Conservation (phyloP, 164 flowering plant species). For the Cinnamomum micranthum region DNA sequence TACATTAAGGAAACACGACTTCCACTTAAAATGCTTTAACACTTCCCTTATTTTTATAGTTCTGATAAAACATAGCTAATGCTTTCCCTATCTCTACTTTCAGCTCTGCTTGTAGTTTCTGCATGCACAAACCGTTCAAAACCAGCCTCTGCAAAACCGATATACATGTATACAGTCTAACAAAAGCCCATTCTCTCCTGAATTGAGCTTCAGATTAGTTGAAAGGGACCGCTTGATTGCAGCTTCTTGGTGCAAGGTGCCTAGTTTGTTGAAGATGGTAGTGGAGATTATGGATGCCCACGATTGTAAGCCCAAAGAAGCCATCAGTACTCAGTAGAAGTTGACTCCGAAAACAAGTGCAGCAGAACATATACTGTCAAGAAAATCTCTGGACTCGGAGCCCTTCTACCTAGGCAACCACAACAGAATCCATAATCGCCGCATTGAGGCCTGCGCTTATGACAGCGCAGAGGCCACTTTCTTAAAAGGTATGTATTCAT, state of each 20-base stretch:
- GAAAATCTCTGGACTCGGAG: conserved; percentile 17
- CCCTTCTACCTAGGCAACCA: conserved; percentile 12
- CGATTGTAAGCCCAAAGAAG: conserved; percentile 18
- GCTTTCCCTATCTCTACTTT: too few species aligned
- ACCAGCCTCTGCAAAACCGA: too few species aligned
- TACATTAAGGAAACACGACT: background rate
- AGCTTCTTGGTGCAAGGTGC: conserved; percentile 8
- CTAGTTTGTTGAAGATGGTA: conserved; percentile 19
- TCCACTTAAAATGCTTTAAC: background rate
- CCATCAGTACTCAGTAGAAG: conserved; percentile 16
- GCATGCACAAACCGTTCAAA: background rate
- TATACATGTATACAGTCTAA: too few species aligned
- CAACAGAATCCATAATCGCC: background rate
- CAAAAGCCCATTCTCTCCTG: conserved; percentile 11
- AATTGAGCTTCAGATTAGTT: conserved; percentile 11
- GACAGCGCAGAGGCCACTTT: conserved; percentile 11
- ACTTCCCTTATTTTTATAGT: background rate
- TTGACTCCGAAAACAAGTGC: conserved; percentile 15
- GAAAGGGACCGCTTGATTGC: conserved; percentile 10
- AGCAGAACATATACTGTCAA: conserved; percentile 10
- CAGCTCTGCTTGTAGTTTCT: background rate
- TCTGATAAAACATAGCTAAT: too few species aligned
- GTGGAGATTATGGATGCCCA: conserved; percentile 25
- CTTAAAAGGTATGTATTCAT: conserved; percentile 21
- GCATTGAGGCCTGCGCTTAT: conserved; percentile 14